Percentiles rank a stretch among this genome's conserved stretches.
phyloP scores from a whole-genome alignment of 371 early-diverging fungal genomes.

The Rhizomucor pusillus region DNA sequence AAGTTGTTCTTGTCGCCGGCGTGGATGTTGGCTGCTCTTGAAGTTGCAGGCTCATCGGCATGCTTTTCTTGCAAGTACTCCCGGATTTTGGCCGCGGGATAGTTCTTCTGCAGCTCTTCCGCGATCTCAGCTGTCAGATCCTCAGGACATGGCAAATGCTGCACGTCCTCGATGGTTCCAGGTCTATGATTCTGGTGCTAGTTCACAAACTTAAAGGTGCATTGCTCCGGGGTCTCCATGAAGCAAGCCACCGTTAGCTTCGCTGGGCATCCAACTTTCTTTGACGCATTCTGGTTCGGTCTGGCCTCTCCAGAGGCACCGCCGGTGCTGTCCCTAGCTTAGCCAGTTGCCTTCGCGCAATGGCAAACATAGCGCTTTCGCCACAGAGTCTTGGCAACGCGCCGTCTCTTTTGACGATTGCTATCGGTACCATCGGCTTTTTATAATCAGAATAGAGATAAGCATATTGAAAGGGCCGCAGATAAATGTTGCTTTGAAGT shows the following conservation, averaged over 20 bases:
- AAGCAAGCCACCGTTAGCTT: background rate
- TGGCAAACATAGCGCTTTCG: too few relatives aligned
- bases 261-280: slow-evolving; percentile 6
- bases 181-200: background rate
- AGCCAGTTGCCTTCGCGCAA: too few relatives aligned
- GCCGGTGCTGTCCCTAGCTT: too few relatives aligned
- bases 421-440: too few relatives aligned
- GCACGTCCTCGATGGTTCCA: slow-evolving; percentile 6
- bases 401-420: too few relatives aligned
- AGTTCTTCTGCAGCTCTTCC: background rate
- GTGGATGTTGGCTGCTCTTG: background rate
- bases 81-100: background rate
- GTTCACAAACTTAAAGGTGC: background rate
- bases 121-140: background rate
- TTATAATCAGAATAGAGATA: too few relatives aligned
- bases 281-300: background rate
- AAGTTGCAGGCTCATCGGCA: background rate
- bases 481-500: too few relatives aligned
- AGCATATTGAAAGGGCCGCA: too few relatives aligned
- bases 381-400: too few relatives aligned
- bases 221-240: background rate
- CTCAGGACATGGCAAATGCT: background rate
- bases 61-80: background rate
- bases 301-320: background rate
- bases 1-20: background rate